A percentile compares a stretch with the other conserved stretches of the same genome.
These are phyloP conservation scores for Hypoxylon sp. DNA, from an alignment of 2,329 filamentous ascomycete genomes.

Conservation along the genomic window DNA sequence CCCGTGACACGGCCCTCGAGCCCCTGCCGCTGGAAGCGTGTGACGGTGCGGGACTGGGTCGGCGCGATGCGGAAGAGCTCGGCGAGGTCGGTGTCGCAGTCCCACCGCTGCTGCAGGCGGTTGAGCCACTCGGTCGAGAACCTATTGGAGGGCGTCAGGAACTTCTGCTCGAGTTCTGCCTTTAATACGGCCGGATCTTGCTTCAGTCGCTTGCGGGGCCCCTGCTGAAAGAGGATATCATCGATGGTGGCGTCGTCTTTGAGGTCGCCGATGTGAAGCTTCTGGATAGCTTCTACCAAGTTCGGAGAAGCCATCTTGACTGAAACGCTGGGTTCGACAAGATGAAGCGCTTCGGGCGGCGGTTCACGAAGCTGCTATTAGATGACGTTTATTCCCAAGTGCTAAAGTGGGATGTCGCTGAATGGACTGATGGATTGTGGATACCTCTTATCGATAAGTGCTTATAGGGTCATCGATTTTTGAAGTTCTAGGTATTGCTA, in stretches of 20 bases:
- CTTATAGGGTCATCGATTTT: too few species aligned
- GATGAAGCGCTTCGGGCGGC: constrained; percentile 8
- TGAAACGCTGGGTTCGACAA: constrained; percentile 8
- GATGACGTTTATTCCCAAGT: constrained; percentile 27
- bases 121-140: constrained; percentile 92
- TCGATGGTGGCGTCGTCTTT: constrained; percentile 62
- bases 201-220: constrained; percentile 57
- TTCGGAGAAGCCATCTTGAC: constrained; percentile 48
- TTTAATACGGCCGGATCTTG: constrained; percentile 74
- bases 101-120: constrained; percentile 89
- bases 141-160: constrained; percentile 80
- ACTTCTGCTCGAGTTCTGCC: constrained; percentile 77
- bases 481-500: background rate
- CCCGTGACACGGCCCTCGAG: constrained; percentile 92
- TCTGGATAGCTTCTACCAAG: constrained; percentile 62
- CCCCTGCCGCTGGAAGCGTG: constrained; percentile 89
- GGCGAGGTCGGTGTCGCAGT: constrained; percentile 81
- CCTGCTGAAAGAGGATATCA: constrained; percentile 64
- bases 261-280: constrained; percentile 59
- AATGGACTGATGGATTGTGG: constrained; percentile 3
- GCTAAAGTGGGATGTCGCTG: constrained; percentile 3
- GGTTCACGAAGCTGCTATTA: constrained; percentile 8
- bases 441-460: constrained; percentile 4
- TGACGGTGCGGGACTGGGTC: constrained; percentile 94
- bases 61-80: constrained; percentile 88